Evolutionary conservation across 352 stramenopile species (phyloP).

Genomic region (Pythium diclinum): DNA sequence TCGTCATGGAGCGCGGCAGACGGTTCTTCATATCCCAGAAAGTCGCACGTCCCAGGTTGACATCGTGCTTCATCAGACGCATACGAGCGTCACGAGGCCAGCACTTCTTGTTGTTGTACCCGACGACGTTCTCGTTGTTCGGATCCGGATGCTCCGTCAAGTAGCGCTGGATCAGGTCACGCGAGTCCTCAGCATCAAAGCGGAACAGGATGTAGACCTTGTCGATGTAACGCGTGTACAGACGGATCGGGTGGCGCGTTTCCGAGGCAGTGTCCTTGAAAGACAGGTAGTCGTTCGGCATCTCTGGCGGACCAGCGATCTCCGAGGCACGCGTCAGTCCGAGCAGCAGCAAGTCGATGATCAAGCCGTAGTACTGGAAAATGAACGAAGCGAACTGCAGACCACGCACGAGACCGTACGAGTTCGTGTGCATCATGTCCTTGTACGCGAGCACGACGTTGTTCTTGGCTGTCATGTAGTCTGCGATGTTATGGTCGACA

Average conservation of each 20-base stretch:
- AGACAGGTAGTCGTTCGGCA: slow-evolving; percentile 98
- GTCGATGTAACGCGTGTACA: slow-evolving; percentile 99
- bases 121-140: slow-evolving; percentile 99
- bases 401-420: slow-evolving; percentile 98
- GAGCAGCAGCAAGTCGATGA: slow-evolving; percentile 97
- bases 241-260: slow-evolving; percentile 96
- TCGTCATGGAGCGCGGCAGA: slow-evolving; percentile 97
- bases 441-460: slow-evolving; percentile 99
- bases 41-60: slow-evolving; percentile 98
- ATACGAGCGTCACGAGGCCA: slow-evolving; percentile 99
- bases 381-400: slow-evolving; percentile 97
- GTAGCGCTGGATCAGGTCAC: slow-evolving; percentile 99
- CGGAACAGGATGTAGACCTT: slow-evolving; percentile 99
- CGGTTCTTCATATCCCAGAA: slow-evolving; percentile 99
- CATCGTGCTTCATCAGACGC: slow-evolving; percentile 99
- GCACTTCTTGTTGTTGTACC: slow-evolving; percentile 99
- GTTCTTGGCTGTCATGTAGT: slow-evolving; percentile 99
- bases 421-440: slow-evolving; percentile 99
- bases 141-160: slow-evolving; percentile 99
- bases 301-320: slow-evolving; percentile 95
- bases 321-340: slow-evolving; percentile 97
- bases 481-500: slow-evolving; percentile 99
- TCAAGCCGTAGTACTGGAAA: slow-evolving; percentile 99
- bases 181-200: slow-evolving; percentile 97
- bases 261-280: slow-evolving; percentile 98